Percentiles rank a stretch among this genome's conserved stretches.
Evolutionary conservation across 202 grass and related monocot species (phyloP).

Genomic region (Cymbopogon flexuosus): DNA sequence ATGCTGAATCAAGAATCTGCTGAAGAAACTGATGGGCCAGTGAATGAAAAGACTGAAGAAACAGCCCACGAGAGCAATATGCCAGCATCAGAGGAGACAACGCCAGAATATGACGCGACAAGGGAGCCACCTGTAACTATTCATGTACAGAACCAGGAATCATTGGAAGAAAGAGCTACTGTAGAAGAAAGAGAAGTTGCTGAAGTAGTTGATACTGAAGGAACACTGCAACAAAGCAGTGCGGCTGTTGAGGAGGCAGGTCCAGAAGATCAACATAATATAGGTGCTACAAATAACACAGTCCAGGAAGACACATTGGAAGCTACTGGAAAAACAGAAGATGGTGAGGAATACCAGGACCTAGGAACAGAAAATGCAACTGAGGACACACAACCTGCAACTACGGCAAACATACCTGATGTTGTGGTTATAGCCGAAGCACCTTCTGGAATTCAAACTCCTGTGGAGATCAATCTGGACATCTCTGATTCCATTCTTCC

Average conservation of each 20-base stretch:
- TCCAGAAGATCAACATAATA: not conserved
- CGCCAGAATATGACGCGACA: not conserved
- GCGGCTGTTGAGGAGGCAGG: slow-evolving; percentile 16
- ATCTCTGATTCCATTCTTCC: slow-evolving; percentile 10
- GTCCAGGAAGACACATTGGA: not conserved
- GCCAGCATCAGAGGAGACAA: slow-evolving; percentile 14
- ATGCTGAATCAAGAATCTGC: slow-evolving; percentile 25
- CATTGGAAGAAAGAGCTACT: slow-evolving; percentile 24
- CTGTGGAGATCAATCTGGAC: not conserved
- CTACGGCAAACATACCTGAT: not conserved
- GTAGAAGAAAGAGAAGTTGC: slow-evolving; percentile 28
- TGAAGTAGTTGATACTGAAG: slow-evolving; percentile 17
- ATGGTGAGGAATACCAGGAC: slow-evolving; percentile 16
- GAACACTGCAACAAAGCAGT: slow-evolving; percentile 18
- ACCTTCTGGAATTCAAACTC: slow-evolving; percentile 6
- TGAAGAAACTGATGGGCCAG: slow-evolving; percentile 14
- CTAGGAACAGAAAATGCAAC: slow-evolving; percentile 31
- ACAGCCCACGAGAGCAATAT: slow-evolving; percentile 11
- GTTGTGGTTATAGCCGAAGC: slow-evolving; percentile 30
- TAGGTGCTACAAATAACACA: not conserved
- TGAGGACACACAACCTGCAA: slow-evolving; percentile 17
- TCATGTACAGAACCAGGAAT: slow-evolving; percentile 24
- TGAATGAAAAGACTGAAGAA: slow-evolving; percentile 20
- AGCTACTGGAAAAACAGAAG: slow-evolving; percentile 5
- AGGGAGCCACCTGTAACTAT: slow-evolving; percentile 12